Base-by-base conservation (phyloP, 495 filamentous ascomycete genomes). In the Sordaria brevicollis region DNA sequence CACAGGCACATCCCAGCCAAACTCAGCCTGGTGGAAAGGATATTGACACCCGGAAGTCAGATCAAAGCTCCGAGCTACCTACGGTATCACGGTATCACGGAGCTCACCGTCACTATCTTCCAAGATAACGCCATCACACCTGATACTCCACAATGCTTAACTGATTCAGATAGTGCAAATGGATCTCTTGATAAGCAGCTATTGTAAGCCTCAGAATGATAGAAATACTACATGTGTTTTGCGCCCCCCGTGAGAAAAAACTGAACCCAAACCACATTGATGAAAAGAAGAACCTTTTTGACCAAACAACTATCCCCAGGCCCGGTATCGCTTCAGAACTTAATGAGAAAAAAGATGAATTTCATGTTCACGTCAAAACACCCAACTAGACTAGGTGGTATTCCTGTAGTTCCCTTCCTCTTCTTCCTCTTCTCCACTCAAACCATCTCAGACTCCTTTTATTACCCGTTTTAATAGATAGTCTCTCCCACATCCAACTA, bases 401-500 rank as follows among this genome's bases (percentile, higher is more conserved):
- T n/a, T 57, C 49, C 49, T 57, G 25, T 31, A 57, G 1, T 57
- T 19, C 31, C 21, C 15, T 57, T 57, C 13, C 11, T 31, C 19
- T 25, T 36, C 35, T 36, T 36, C 35, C 35, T 36, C 35, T 62
- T 62, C 25, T 29, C n/a, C n/a, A 35, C 49, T 65, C 67, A 15
- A 54, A 66, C 70, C 19, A 65, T 68, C 39, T 68, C 49, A 54
- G 35, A 62, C 43, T 69, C 25, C 69, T 67, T 69, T 37, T 70
- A 72, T 67, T 70, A 67, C 25, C 72, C 70, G 66, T 71, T 67
- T 67, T 38, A 36, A 69, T 67, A 41, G 17, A 68, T 67, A 68
- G 67, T 71, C 29, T 37, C 65, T 65, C 67, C 17, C 29, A 43
- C 39, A 67, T 57, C 62, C 70, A 62, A 37, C 69, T 70, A 67